Conservation (phyloP, 1,284 basidiomycete species). For the Porodaedalea pini region DNA sequence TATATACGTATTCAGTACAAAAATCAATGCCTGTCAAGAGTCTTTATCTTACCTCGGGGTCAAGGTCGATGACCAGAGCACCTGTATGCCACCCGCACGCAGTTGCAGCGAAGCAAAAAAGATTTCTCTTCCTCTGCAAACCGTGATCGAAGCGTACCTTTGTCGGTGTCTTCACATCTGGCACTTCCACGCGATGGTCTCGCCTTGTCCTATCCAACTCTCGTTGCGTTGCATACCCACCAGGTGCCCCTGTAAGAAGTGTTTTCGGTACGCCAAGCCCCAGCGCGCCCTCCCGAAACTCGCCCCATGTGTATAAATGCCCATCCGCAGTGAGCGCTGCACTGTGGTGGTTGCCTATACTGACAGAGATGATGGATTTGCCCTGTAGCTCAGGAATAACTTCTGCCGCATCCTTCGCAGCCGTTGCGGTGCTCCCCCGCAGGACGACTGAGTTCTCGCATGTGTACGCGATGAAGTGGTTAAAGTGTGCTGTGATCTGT, state of each 20-base stretch:
- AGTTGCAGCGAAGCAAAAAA: too few relatives aligned
- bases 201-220: slow-evolving; percentile 34
- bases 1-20: too few relatives aligned
- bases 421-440: slow-evolving; percentile 49
- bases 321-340: slow-evolving; percentile 79
- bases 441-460: slow-evolving; percentile 67
- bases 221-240: slow-evolving; percentile 48
- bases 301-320: slow-evolving; percentile 81
- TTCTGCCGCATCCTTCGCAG: slow-evolving; percentile 42
- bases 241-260: slow-evolving; percentile 52
- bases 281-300: slow-evolving; percentile 72
- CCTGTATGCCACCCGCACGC: too few relatives aligned
- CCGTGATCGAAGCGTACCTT: slow-evolving; percentile 67
- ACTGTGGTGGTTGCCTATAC: slow-evolving; percentile 86
- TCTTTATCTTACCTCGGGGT: too few relatives aligned
- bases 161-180: slow-evolving; percentile 53
- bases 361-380: slow-evolving; percentile 74
- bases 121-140: too few relatives aligned
- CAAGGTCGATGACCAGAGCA: too few relatives aligned
- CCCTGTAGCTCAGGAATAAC: slow-evolving; percentile 71
- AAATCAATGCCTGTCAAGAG: too few relatives aligned
- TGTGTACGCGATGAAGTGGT: slow-evolving; percentile 78
- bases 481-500: slow-evolving; percentile 82
- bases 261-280: slow-evolving; percentile 72
- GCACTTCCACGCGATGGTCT: slow-evolving; percentile 28